Conservation (phyloP, 306 rosid species). For the Vicia faba region DNA sequence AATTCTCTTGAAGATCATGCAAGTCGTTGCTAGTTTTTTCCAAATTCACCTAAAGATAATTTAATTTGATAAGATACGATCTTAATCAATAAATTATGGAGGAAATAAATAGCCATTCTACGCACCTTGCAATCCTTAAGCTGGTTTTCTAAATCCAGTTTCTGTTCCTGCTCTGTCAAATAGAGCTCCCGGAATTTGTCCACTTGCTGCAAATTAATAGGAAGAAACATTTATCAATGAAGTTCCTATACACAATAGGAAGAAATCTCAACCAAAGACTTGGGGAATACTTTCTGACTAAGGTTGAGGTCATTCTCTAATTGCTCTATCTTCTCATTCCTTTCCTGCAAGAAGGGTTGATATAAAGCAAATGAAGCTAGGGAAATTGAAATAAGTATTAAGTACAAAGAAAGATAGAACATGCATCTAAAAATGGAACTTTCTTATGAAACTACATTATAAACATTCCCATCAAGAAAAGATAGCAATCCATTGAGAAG, state of each 20-base stretch:
- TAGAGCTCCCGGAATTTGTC: conserved; percentile 73
- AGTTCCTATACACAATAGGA: conserved; percentile 6
- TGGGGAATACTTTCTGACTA: conserved; percentile 59
- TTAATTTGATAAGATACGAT: conserved; percentile 24
- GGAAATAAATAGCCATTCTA: neutral
- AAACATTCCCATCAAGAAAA: neutral
- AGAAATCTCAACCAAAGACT: conserved; percentile 24
- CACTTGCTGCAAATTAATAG: conserved; percentile 65
- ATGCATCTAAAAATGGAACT: conserved; percentile 18
- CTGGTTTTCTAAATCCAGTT: conserved; percentile 66
- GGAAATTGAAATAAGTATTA: conserved; percentile 22
- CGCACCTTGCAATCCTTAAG: conserved; percentile 79
- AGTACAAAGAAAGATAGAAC: conserved; percentile 8
- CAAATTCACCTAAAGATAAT: conserved; percentile 57
- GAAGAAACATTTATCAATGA: conserved; percentile 18
- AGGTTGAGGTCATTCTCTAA: conserved; percentile 73
- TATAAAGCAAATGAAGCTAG: conserved; percentile 31
- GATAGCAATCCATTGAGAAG: neutral
- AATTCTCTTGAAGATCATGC: conserved; percentile 72
- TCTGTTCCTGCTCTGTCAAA: conserved; percentile 75
- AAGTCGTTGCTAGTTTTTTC: conserved; percentile 56
- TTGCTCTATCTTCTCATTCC: conserved; percentile 77
- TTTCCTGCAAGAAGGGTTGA: conserved; percentile 56
- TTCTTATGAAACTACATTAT: conserved; percentile 21
- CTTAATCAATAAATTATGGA: conserved; percentile 2